These are phyloP conservation scores for Beauveria bassiana DNA, from an alignment of 2,329 filamentous ascomycete species.

Conservation along the genomic window DNA sequence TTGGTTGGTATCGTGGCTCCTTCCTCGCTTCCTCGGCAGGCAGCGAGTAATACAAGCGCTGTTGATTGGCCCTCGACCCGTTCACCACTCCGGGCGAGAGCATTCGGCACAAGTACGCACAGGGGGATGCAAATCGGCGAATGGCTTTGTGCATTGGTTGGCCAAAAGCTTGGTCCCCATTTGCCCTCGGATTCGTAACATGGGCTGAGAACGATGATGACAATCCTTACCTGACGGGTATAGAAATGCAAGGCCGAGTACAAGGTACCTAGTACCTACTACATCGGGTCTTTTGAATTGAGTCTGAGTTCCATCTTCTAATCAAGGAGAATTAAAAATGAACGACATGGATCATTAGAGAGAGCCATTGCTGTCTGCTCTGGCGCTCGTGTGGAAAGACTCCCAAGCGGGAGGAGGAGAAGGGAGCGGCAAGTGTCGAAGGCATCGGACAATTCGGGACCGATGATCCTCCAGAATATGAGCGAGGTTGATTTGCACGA, in stretches of 20 bases:
- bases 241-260: background rate
- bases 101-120: background rate
- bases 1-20: background rate
- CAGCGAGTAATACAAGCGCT: background rate
- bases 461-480: too few relatives aligned
- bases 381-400: too few relatives aligned
- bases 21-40: background rate
- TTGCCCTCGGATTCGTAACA: too few relatives aligned
- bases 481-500: too few relatives aligned
- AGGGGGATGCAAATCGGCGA: background rate
- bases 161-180: background rate
- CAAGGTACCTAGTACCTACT: background rate
- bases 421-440: too few relatives aligned
- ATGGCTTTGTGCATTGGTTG: background rate
- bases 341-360: too few relatives aligned
- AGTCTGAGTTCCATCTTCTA: background rate
- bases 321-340: background rate
- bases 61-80: background rate
- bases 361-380: too few relatives aligned
- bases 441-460: too few relatives aligned
- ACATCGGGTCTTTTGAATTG: background rate
- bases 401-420: too few relatives aligned
- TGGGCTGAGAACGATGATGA: background rate
- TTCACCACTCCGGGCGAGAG: background rate
- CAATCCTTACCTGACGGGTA: background rate